phyloP scores from a whole-genome alignment of 108 stramenopile genomes.

The Fragilaria crotonensis region DNA sequence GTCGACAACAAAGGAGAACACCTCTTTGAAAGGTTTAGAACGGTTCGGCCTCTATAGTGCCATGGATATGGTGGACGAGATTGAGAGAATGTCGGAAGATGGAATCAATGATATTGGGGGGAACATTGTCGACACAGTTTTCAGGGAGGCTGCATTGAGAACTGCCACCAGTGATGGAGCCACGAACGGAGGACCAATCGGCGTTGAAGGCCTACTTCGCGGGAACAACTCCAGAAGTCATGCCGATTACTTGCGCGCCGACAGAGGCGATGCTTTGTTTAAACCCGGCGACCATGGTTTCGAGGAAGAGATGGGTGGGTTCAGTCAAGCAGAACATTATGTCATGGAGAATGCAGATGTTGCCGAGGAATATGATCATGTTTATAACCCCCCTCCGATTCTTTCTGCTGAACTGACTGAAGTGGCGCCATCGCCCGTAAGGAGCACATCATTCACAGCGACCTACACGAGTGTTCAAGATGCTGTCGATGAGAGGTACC shows the following conservation, averaged over 20 bases:
- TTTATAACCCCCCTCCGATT: no score
- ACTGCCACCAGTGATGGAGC: neutral
- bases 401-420: no score
- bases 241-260: constrained; percentile 44
- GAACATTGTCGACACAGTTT: neutral
- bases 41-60: neutral
- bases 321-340: constrained; percentile 37
- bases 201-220: neutral
- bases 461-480: no score
- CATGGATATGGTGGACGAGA: neutral
- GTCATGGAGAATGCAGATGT: constrained; percentile 10
- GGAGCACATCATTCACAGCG: no score
- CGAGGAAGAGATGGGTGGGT: constrained; percentile 73
- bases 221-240: constrained; percentile 28
- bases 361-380: constrained; percentile 20
- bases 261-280: constrained; percentile 44
- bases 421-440: no score
- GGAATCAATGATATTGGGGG: neutral
- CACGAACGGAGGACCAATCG: neutral
- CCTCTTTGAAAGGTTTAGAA: neutral
- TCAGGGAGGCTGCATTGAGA: neutral
- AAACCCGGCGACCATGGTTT: constrained; percentile 51
- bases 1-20: neutral
- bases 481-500: no score
- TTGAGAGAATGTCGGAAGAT: neutral